Base-by-base conservation (phyloP, 768 basidiomycete species). In the Cantharellus cinnabarinus region DNA sequence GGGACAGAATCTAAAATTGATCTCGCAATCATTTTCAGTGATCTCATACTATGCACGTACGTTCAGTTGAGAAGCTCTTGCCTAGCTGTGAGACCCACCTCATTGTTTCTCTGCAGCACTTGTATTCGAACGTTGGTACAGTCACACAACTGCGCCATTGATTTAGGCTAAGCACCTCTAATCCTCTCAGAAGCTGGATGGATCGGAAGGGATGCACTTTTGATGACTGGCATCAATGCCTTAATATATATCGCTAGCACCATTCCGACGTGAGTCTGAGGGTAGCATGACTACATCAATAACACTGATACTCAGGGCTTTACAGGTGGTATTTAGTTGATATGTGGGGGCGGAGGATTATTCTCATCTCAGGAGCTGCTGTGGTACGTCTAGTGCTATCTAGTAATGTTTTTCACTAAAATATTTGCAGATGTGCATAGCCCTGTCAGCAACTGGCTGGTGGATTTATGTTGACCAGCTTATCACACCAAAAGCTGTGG, bases 181-280 rank as follows among this genome's bases (percentile, higher is more conserved):
- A 59, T 48, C 10, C 3, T 51, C 48, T 40, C 67, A 91, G 89
- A 83, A 75, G 93, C 93, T 58, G 93, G 93, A 59, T 97, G 91
- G 90, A 76, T 91, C 58, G 93, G 93, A 10, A 78, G 93, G 44
- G 81, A 93, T 66, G 93, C 93, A 7, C 79, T 97, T 62, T 74
- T 97, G 35, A 97, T 97, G 93, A 89, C 91, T 7, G 93, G 91
- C 1, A 85, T 95, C 66, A 97, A 95, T 65, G 80, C 84, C 4
- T 73, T 86, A 58, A 82, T 89, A 61, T 89, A 89, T 63, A 66
- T 88, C 34, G 70, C 85, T 7, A 83, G 82, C 66, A 87, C 89
- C 3, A 70, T 93, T 44, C 88, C 88, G 3, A 83, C 90, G 84
- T 89, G 62, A 61, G 84, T 66, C 2, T 59, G 69, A n/a, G 38